Evolutionary conservation across 225 moss, liverwort and hornwort genomes (phyloP).

Genomic region (Marchantia polymorpha): DNA sequence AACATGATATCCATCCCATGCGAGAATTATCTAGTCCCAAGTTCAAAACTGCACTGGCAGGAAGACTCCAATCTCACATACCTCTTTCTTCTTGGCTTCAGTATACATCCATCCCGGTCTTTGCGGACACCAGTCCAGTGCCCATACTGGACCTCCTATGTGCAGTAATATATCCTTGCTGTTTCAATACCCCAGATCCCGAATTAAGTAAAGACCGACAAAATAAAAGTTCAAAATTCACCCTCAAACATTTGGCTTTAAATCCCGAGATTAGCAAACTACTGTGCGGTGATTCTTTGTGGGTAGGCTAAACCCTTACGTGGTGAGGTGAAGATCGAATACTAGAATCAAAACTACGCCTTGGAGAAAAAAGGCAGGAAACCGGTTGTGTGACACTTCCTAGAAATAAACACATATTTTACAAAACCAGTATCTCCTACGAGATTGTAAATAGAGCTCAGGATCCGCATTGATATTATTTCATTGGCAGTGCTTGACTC

Average conservation of each 20-base stretch:
- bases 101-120: slow-evolving; percentile 59
- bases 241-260: background rate
- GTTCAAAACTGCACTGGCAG: background rate
- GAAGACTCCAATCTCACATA: slow-evolving; percentile 8
- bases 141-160: slow-evolving; percentile 85
- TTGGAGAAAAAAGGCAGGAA: no score
- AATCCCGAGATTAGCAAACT: background rate
- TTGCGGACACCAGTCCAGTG: slow-evolving; percentile 93
- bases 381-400: no score
- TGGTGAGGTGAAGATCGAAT: background rate
- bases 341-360: background rate
- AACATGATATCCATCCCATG: background rate
- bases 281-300: background rate
- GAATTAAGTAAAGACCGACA: slow-evolving; percentile 4
- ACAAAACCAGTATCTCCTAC: no score
- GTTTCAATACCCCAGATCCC: slow-evolving; percentile 27
- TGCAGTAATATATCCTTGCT: slow-evolving; percentile 74
- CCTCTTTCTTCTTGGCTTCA: slow-evolving; percentile 33
- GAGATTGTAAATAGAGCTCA: no score
- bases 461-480: background rate
- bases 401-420: no score
- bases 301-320: background rate
- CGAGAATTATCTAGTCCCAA: background rate
- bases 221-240: background rate
- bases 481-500: background rate